These are phyloP conservation scores for Pyronema omphalodes DNA, from an alignment of 495 filamentous ascomycete genomes.

Conservation along the genomic window DNA sequence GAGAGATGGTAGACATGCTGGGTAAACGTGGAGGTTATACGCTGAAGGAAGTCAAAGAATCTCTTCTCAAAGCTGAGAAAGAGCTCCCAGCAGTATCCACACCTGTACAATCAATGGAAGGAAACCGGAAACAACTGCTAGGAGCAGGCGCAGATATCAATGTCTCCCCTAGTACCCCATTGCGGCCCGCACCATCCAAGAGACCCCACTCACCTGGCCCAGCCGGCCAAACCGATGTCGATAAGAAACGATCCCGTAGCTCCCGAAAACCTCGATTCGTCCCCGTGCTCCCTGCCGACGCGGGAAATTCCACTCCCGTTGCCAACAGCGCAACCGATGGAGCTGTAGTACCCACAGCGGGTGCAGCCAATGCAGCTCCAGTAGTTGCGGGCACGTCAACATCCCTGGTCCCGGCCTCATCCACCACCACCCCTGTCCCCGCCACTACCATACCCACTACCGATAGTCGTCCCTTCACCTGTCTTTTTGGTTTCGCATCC, in stretches of 20 bases:
- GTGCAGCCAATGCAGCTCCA: too few relatives aligned
- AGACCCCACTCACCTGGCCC: not conserved
- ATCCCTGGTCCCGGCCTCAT: too few relatives aligned
- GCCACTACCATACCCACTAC: not conserved
- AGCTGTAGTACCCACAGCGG: too few relatives aligned
- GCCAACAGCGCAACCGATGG: too few relatives aligned
- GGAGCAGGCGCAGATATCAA: not conserved
- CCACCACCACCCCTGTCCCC: not conserved
- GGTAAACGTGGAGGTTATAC: not conserved
- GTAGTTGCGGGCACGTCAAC: too few relatives aligned
- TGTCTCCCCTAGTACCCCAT: too few relatives aligned
- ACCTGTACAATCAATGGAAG: not conserved
- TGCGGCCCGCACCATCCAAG: not conserved
- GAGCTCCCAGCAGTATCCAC: not conserved
- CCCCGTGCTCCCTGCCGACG: not conserved
- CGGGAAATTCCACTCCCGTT: not conserved
- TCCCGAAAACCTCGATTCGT: not conserved
- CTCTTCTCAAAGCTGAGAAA: not conserved
- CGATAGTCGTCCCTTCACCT: slow-evolving; percentile 46
- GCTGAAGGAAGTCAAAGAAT: not conserved
- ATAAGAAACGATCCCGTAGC: not conserved
- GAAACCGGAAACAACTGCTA: not conserved
- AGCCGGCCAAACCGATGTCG: not conserved
- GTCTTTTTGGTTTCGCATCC: slow-evolving; percentile 67
- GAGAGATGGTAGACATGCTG: not conserved